These are phyloP conservation scores for Lathyrus aphaca DNA, from an alignment of 306 rosid species.

Conservation along the genomic window DNA sequence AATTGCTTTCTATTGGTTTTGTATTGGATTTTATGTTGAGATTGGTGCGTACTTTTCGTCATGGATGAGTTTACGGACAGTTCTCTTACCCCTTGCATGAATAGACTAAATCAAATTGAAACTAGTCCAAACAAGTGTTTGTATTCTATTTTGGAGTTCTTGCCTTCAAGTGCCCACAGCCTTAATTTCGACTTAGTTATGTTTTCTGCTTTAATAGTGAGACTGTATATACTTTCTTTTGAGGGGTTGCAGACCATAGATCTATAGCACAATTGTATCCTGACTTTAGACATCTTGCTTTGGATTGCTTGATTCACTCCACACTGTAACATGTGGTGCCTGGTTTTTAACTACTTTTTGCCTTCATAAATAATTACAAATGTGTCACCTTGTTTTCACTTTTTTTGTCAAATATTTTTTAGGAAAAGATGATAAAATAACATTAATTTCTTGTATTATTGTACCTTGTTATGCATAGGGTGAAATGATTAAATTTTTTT, in stretches of 20 bases:
- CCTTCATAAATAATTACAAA: conserved; percentile 9
- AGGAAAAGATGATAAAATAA: neutral
- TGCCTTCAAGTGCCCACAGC: conserved; percentile 4
- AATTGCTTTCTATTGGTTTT: conserved; percentile 27
- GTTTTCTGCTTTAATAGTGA: conserved; percentile 5
- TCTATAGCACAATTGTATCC: conserved; percentile 19
- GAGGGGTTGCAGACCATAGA: conserved; percentile 23
- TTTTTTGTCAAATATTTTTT: neutral
- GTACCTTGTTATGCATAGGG: neutral
- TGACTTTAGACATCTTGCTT: conserved; percentile 13
- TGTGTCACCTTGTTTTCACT: neutral
- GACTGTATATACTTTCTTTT: conserved; percentile 22
- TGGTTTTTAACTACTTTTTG: conserved; percentile 1
- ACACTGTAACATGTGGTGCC: conserved; percentile 1
- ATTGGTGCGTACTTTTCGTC: conserved; percentile 11
- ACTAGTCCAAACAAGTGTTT: conserved; percentile 15
- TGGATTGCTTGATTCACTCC: conserved; percentile 33
- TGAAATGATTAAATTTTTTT: neutral
- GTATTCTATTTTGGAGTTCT: conserved; percentile 6
- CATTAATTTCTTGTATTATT: neutral
- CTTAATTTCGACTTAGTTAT: conserved; percentile 8
- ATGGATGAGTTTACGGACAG: conserved; percentile 10
- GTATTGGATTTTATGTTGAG: conserved; percentile 25
- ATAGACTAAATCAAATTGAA: conserved; percentile 23
- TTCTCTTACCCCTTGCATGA: conserved; percentile 4